phyloP scores from a whole-genome alignment of 345 rosid species.

The Melaleuca quinquenervia region DNA sequence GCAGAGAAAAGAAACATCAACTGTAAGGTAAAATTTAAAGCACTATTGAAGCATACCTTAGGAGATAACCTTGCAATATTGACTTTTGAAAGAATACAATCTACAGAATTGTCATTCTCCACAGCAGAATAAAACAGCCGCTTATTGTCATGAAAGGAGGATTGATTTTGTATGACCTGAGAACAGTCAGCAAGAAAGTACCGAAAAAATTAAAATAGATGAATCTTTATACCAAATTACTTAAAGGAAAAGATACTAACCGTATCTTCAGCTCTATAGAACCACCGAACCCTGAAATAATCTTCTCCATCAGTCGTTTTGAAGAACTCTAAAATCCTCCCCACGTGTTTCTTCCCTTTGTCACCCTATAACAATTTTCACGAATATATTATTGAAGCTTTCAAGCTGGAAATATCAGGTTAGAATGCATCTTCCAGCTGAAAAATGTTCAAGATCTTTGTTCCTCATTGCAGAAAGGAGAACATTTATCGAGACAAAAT shows the following conservation, averaged over 20 bases:
- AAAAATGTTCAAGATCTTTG: not conserved
- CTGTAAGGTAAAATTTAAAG: not conserved
- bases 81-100: conserved; percentile 74
- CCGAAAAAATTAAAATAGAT: not conserved
- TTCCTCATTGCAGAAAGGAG: not conserved
- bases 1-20: not conserved
- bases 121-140: conserved; percentile 85
- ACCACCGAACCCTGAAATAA: conserved; percentile 91
- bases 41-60: conserved; percentile 30
- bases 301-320: conserved; percentile 56
- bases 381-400: not conserved
- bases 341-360: conserved; percentile 44
- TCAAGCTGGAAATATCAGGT: not conserved
- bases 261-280: conserved; percentile 87
- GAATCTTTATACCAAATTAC: not conserved
- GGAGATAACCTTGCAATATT: conserved; percentile 37
- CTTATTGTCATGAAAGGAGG: conserved; percentile 50
- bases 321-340: conserved; percentile 75
- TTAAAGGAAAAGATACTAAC: conserved; percentile 23
- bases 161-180: conserved; percentile 63
- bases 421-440: not conserved
- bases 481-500: not conserved
- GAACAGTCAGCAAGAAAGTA: conserved; percentile 3
- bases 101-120: conserved; percentile 83
- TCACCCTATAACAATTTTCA: conserved; percentile 46